These are phyloP conservation scores for Paramecium octaurelia DNA, from an alignment of 73 alveolate species.

Conservation along the genomic window DNA sequence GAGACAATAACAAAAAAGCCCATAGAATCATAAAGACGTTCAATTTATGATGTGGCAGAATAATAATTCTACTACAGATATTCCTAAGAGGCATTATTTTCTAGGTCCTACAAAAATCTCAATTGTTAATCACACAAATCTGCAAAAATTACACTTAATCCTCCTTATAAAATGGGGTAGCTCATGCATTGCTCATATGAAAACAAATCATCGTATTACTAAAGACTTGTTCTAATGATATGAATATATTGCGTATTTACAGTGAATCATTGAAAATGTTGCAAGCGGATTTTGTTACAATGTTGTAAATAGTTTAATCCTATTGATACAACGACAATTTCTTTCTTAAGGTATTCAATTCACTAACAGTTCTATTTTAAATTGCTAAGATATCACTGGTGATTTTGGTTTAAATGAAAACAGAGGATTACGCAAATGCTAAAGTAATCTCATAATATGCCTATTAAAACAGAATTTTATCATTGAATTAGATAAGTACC, in stretches of 20 bases:
- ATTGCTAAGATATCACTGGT: background rate
- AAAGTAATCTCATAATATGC: background rate
- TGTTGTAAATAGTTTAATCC: background rate
- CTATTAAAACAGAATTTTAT: background rate
- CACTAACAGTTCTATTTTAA: background rate
- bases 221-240: background rate
- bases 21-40: background rate
- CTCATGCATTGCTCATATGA: background rate
- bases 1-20: background rate
- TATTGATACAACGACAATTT: background rate
- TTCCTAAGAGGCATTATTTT: background rate
- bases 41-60: background rate
- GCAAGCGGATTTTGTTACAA: background rate
- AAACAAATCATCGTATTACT: background rate
- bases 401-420: background rate
- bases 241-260: background rate
- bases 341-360: background rate
- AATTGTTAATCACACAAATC: background rate
- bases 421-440: background rate
- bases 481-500: background rate
- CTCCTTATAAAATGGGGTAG: background rate
- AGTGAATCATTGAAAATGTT: background rate
- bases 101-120: background rate
- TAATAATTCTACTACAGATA: background rate
- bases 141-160: background rate